Conservation (phyloP, 23 red algal species). For the Gracilaria gracilis region DNA sequence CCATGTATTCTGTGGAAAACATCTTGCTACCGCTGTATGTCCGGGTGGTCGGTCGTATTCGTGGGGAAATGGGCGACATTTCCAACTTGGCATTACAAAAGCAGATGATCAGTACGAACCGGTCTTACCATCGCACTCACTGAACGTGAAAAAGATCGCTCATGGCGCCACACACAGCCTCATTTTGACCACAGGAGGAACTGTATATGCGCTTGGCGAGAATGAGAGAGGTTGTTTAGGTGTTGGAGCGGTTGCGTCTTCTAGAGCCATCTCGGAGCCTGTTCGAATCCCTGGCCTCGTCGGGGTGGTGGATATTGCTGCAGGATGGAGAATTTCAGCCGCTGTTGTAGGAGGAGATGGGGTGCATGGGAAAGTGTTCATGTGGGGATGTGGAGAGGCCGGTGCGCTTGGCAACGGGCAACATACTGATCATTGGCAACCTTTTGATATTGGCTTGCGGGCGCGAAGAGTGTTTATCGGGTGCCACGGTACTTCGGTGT, state of each 20-base stretch:
- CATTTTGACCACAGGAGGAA: constrained; percentile 41
- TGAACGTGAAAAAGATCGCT: constrained; percentile 45
- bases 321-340: constrained; percentile 40
- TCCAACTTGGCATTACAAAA: background rate
- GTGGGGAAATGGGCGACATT: constrained; percentile 62
- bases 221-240: constrained; percentile 61
- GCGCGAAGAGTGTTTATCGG: constrained; percentile 45
- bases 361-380: background rate
- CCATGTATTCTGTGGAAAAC: constrained; percentile 21
- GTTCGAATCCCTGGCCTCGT: background rate
- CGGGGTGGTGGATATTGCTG: constrained; percentile 39
- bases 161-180: constrained; percentile 50
- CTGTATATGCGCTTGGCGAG: constrained; percentile 45
- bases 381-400: constrained; percentile 44
- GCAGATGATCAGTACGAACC: constrained; percentile 40
- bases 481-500: constrained; percentile 31
- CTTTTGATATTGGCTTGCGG: constrained; percentile 33
- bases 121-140: background rate
- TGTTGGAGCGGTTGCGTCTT: background rate
- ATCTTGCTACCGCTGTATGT: constrained; percentile 35
- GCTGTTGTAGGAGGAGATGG: constrained; percentile 16
- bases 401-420: constrained; percentile 46
- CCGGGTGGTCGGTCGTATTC: constrained; percentile 20
- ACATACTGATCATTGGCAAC: constrained; percentile 31
- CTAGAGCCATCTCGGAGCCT: background rate